Evolutionary conservation across 2,329 filamentous ascomycete species (phyloP), one percentile per base, ranked within the genome.

Genomic region (Cercospora zeina): DNA sequence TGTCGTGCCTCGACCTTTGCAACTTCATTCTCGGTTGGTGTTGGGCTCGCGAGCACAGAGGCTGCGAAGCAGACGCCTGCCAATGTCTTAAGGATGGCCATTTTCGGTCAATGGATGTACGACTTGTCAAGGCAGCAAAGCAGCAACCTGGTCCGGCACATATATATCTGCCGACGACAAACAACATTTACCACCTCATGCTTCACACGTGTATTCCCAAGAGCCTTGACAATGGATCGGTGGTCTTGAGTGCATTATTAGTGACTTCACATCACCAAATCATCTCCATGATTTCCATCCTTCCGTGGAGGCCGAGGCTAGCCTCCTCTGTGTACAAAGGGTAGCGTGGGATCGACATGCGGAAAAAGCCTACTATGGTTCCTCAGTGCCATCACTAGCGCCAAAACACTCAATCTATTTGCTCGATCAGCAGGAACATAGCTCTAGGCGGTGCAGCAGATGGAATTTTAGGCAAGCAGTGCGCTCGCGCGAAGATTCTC

Each of bases 31-130:
- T 67, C 50, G 21, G 59, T 58, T 4, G 66, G 66, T 9, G 64
- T 68, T 42, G 66, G 66, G 21, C 58, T 58, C 16, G 66, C 66
- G 10, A 68, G 30, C 14, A 62, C 58, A 13, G 60, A 31, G 36
- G 64, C 62, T 2, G 57, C 61, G 8, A 66, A 27, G 57, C 53
- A 61, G 34, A 59, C 61, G 6, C 56, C 47, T 37, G 60, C 49
- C 31, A 54, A 27, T 49, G 36, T 34, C 30, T 54, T 58, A 33
- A 59, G n/a, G 50, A 54, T 54, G 31, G 60, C 60, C 54, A 58
- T 62, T 9, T 24, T 33, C 19, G 14, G 14, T 27, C 14, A 3
- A 27, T n/a, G 2, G 24, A 14, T 11, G 4, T 19, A 11, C 42
- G 10, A n/a, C 34, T 55, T 5, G 16, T 10, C 33, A 14, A 21